Conservation (phyloP, 2,329 filamentous ascomycete species). For the Teratosphaeriaceae sp. region DNA sequence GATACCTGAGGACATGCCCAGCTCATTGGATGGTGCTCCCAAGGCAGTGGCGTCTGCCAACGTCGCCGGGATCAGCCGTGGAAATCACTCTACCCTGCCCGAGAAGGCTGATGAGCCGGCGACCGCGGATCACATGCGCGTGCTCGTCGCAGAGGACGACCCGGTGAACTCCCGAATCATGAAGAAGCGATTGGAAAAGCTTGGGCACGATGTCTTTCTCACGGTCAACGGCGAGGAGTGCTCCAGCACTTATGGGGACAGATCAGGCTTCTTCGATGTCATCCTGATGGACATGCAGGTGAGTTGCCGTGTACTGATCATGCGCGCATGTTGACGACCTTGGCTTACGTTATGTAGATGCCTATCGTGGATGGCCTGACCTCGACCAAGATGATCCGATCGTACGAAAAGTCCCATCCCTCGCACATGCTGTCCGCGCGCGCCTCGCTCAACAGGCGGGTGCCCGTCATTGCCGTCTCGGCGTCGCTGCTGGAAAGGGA, state of each 20-base stretch:
- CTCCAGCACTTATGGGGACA: conserved; percentile 60
- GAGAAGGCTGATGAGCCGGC: conserved; percentile 12
- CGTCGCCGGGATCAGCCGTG: neutral
- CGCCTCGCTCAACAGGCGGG: conserved; percentile 55
- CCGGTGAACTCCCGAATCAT: conserved; percentile 80
- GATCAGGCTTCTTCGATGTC: conserved; percentile 60
- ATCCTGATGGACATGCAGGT: conserved; percentile 93
- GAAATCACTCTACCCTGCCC: conserved; percentile 4
- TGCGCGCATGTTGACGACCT: too few relatives aligned
- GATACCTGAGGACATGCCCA: conserved; percentile 37
- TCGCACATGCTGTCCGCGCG: conserved; percentile 51
- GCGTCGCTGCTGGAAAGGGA: conserved; percentile 71
- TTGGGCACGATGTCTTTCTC: conserved; percentile 63
- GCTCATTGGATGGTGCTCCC: conserved; percentile 7
- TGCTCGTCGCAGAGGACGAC: conserved; percentile 82
- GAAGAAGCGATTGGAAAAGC: conserved; percentile 69
- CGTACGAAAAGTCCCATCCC: conserved; percentile 54
- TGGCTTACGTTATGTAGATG: conserved; percentile 59
- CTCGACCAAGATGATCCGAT: conserved; percentile 77
- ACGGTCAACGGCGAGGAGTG: conserved; percentile 84
- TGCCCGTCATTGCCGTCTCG: conserved; percentile 82
- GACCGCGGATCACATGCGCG: conserved; percentile 45
- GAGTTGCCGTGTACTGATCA: conserved; percentile 30
- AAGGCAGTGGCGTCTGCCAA: neutral
- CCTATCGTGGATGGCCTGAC: conserved; percentile 83